Conservation (phyloP, 2,329 filamentous ascomycete genomes). For the Berkeleyomyces rouxiae region DNA sequence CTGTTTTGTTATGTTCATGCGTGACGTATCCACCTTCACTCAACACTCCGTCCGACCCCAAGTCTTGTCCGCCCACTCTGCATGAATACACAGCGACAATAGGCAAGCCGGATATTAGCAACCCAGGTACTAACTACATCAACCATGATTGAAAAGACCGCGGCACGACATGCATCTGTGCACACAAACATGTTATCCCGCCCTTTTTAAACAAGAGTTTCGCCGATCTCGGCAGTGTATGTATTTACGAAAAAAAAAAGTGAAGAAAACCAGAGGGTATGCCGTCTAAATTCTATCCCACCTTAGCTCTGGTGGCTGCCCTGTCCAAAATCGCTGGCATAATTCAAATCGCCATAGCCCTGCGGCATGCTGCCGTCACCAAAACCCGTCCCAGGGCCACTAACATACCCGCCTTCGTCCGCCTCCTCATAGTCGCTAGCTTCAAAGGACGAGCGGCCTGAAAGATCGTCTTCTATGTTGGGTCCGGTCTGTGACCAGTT, state of each 20-base stretch:
- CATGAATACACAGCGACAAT: too few relatives aligned
- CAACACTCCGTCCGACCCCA: too few relatives aligned
- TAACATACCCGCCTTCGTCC: constrained; percentile 53
- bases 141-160: not conserved
- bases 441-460: constrained; percentile 67
- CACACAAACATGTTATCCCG: not conserved
- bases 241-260: not conserved
- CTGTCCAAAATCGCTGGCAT: constrained; percentile 34
- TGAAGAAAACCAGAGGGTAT: not conserved
- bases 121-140: not conserved
- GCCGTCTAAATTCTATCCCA: not conserved
- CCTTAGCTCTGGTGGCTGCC: constrained; percentile 18
- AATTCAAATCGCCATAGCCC: constrained; percentile 37
- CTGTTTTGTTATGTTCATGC: too few relatives aligned
- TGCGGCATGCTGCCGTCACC: constrained; percentile 40
- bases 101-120: not conserved
- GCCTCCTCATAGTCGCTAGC: constrained; percentile 61
- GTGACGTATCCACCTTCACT: too few relatives aligned
- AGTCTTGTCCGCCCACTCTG: too few relatives aligned
- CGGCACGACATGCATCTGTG: not conserved
- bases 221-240: not conserved
- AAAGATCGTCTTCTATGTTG: constrained; percentile 60
- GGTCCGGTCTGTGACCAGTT: constrained; percentile 56
- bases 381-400: constrained; percentile 42
- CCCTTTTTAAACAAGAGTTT: not conserved